A percentile compares a stretch with the other conserved stretches of the same genome.
These are phyloP conservation scores for Phoma sp. DNA, from an alignment of 2,329 filamentous ascomycete genomes.

Conservation along the genomic window DNA sequence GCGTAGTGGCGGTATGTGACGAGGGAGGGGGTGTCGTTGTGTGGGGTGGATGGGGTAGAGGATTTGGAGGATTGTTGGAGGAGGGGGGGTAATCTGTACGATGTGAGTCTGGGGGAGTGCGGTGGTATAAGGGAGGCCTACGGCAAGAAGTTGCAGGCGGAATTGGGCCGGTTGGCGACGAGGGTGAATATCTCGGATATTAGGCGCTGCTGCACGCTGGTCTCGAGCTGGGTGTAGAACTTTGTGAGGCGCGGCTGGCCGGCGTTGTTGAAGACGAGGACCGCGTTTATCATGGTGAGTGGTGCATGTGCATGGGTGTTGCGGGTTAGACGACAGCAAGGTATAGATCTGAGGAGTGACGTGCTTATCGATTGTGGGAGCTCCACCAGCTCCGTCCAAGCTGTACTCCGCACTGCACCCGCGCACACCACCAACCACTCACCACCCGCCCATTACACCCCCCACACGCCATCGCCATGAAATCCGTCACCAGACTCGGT, in stretches of 20 bases:
- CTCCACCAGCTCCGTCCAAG: conserved; percentile 14
- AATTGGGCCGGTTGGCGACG: conserved; percentile 87
- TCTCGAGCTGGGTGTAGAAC: conserved; percentile 98
- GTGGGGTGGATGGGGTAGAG: conserved; percentile 61
- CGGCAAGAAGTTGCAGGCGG: conserved; percentile 96
- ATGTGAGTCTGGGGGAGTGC: no score
- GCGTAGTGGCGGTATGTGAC: conserved; percentile 99
- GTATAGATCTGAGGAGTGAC: conserved; percentile 18
- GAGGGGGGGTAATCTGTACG: conserved; percentile 68
- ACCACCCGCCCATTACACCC: not conserved
- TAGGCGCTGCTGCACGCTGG: conserved; percentile 93
- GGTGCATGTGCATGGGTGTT: not conserved
- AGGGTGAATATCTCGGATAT: conserved; percentile 98
- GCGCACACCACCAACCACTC: conserved; percentile 6
- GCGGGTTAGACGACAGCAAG: not conserved
- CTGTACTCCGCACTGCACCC: conserved; percentile 9
- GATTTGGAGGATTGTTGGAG: conserved; percentile 59
- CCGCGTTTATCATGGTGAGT: conserved; percentile 91
- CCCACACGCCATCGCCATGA: conserved; percentile 24
- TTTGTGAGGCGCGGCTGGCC: conserved; percentile 96
- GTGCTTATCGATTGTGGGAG: conserved; percentile 15
- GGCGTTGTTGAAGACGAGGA: conserved; percentile 98
- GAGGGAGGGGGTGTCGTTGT: conserved; percentile 90
- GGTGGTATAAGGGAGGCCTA: no score
- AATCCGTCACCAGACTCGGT: conserved; percentile 32